Percentiles rank a stretch among this genome's conserved stretches.
These are phyloP conservation scores for Vicia villosa DNA, from an alignment of 306 rosid species.

Conservation along the genomic window DNA sequence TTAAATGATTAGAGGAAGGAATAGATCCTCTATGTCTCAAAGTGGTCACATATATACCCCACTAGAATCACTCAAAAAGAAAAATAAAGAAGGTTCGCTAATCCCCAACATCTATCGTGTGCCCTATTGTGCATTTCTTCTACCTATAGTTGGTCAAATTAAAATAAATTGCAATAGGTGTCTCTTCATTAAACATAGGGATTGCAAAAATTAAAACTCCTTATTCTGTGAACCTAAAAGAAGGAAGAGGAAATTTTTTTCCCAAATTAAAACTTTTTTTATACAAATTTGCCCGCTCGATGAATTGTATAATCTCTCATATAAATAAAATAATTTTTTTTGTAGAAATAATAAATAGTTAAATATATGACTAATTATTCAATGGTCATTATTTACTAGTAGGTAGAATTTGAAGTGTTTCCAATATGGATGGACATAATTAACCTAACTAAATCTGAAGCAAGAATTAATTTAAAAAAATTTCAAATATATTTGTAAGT, in stretches of 20 bases:
- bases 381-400: neutral
- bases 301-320: conserved; percentile 35
- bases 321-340: no score
- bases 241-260: conserved; percentile 16
- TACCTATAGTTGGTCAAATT: conserved; percentile 24
- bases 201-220: conserved; percentile 27
- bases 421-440: conserved; percentile 16
- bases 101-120: conserved; percentile 36
- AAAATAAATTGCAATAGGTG: conserved; percentile 34
- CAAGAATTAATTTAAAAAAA: neutral
- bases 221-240: conserved; percentile 6
- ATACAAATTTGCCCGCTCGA: conserved; percentile 41
- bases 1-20: conserved; percentile 49
- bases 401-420: conserved; percentile 18
- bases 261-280: conserved; percentile 38
- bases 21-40: conserved; percentile 49
- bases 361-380: conserved; percentile 11
- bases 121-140: conserved; percentile 30
- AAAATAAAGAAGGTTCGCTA: conserved; percentile 34
- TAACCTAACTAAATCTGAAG: conserved; percentile 22
- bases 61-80: conserved; percentile 47
- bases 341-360: no score
- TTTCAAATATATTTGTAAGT: neutral
- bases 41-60: conserved; percentile 47
- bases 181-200: conserved; percentile 45